These are phyloP conservation scores for Cladophialophora yegresii DNA, from an alignment of 2,329 filamentous ascomycete genomes.

Conservation along the genomic window DNA sequence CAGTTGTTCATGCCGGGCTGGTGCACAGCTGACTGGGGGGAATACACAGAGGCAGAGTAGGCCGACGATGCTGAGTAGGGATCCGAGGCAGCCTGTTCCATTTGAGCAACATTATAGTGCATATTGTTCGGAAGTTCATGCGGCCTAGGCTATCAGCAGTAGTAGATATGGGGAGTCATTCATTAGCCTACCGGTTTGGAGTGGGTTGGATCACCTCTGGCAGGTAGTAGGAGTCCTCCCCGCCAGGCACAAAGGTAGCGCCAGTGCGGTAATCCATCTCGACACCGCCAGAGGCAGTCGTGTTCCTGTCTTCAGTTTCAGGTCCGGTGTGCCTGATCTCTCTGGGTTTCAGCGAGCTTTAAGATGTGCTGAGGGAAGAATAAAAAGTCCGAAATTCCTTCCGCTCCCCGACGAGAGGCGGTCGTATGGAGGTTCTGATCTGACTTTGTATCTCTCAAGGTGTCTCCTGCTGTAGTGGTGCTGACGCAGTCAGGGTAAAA, in stretches of 20 bases:
- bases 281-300: background rate
- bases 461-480: constrained; percentile 11
- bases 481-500: constrained; percentile 21
- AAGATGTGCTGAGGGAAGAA: constrained; percentile 3
- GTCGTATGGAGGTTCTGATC: constrained; percentile 9
- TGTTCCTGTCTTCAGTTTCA: constrained; percentile 8
- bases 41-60: constrained; percentile 29
- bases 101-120: constrained; percentile 86
- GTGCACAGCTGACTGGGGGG: constrained; percentile 28
- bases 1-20: constrained; percentile 15
- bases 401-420: constrained; percentile 1
- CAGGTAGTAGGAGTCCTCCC: constrained; percentile 69
- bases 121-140: constrained; percentile 73
- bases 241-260: constrained; percentile 69
- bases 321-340: constrained; percentile 13
- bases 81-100: constrained; percentile 63
- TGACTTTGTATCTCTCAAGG: constrained; percentile 3
- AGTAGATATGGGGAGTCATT: constrained; percentile 50
- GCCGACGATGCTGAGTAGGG: constrained; percentile 27
- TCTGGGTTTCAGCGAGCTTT: constrained; percentile 1
- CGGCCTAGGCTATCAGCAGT: constrained; percentile 79
- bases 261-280: constrained; percentile 41
- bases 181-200: constrained; percentile 63
- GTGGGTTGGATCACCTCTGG: constrained; percentile 69
- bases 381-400: background rate